Conservation (phyloP, 176 grass and related monocot genomes). For the Miscanthus lutarioriparius region DNA sequence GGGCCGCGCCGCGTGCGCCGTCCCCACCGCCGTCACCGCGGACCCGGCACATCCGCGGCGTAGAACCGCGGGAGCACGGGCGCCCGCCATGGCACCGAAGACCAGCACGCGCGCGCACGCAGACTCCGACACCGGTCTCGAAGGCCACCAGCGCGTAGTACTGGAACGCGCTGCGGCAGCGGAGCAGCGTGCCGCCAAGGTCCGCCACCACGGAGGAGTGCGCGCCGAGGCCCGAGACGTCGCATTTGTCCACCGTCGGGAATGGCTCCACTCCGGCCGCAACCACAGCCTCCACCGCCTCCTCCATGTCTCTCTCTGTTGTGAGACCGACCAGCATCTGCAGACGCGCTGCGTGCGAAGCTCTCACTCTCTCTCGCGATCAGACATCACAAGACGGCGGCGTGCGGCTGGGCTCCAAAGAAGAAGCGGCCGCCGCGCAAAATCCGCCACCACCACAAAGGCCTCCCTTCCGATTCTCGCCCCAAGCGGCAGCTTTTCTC, state of each 20-base stretch:
- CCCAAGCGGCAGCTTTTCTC: too few relatives aligned
- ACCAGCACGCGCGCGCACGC: constrained; percentile 54
- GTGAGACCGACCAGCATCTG: too few relatives aligned
- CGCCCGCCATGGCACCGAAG: constrained; percentile 49
- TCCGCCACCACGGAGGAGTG: constrained; percentile 67
- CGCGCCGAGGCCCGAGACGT: constrained; percentile 44
- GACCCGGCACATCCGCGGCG: constrained; percentile 46
- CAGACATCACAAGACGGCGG: too few relatives aligned
- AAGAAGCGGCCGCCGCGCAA: too few relatives aligned
- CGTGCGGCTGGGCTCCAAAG: too few relatives aligned
- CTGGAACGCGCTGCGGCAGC: constrained; percentile 61
- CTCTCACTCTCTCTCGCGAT: too few relatives aligned
- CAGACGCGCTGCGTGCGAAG: too few relatives aligned
- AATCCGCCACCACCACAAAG: too few relatives aligned
- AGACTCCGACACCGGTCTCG: constrained; percentile 60
- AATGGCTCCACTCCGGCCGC: constrained; percentile 52
- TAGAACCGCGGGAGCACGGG: constrained; percentile 64
- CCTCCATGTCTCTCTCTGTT: background rate
- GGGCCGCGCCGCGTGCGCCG: constrained; percentile 11
- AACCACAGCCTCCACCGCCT: constrained; percentile 6
- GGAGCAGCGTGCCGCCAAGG: constrained; percentile 68
- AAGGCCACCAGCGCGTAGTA: constrained; percentile 86
- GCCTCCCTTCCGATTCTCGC: too few relatives aligned
- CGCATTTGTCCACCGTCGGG: constrained; percentile 68
- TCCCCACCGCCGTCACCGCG: too few relatives aligned